phyloP scores from a whole-genome alignment of 768 basidiomycete species.

The Pleurotus tuber-regium region DNA sequence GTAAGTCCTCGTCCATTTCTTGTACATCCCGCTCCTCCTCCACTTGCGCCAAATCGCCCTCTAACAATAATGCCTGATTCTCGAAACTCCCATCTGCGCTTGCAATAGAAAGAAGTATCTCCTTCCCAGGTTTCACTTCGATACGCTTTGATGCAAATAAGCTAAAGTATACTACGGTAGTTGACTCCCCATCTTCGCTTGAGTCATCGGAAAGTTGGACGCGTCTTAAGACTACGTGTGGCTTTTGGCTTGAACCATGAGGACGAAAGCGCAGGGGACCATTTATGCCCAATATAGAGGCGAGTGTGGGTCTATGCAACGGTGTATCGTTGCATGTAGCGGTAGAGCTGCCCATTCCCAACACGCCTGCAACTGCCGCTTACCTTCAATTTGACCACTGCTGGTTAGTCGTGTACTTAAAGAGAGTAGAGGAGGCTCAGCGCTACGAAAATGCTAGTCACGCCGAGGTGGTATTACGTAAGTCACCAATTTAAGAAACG shows the following conservation, averaged over 20 bases:
- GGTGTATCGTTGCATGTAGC: conserved; percentile 30
- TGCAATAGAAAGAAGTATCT: conserved; percentile 60
- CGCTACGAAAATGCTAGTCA: conserved; percentile 10
- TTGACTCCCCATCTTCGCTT: conserved; percentile 36
- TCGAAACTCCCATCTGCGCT: conserved; percentile 51
- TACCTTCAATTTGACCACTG: conserved; percentile 7
- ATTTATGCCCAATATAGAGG: conserved; percentile 61
- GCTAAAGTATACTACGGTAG: conserved; percentile 50
- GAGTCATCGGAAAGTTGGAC: conserved; percentile 48
- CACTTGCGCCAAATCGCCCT: conserved; percentile 46
- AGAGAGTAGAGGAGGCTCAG: not conserved
- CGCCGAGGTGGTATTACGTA: not conserved
- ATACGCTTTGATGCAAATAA: conserved; percentile 69
- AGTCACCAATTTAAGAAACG: too few relatives aligned
- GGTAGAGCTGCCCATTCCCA: conserved; percentile 37
- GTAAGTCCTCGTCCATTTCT: conserved; percentile 34
- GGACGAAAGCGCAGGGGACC: conserved; percentile 61
- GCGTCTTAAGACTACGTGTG: conserved; percentile 66
- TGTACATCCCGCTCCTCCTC: conserved; percentile 39
- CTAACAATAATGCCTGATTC: conserved; percentile 57
- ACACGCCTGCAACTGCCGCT: conserved; percentile 9
- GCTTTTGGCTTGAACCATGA: conserved; percentile 65
- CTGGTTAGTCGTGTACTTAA: not conserved
- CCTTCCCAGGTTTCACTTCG: conserved; percentile 68
- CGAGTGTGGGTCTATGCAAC: conserved; percentile 32